Evolutionary conservation across 2,329 filamentous ascomycete genomes (phyloP), one percentile per base, ranked within the genome.

Genomic region (Aspergillus versicolor): DNA sequence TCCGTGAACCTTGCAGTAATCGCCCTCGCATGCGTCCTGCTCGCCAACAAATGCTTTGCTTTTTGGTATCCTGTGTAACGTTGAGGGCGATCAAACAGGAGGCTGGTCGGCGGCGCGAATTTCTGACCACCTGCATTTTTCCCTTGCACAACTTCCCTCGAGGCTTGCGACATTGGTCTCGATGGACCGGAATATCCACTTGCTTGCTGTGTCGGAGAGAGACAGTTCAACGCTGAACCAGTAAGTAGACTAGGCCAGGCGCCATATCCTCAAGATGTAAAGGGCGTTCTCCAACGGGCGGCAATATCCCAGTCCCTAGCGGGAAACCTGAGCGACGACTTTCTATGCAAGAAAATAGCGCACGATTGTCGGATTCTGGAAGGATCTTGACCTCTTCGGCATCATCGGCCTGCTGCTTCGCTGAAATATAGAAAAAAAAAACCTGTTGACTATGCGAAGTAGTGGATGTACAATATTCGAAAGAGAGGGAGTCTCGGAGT

Each of bases 21-120:
- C 54, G 42, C 42, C 54, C 54, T 56, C 54, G 54, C 54, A 56
- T 52, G 52, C 44, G 27, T 54, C 37, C 12, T 30, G 27, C 50
- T n/a, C n/a, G 22, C 51, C 42, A 53, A 38, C 43, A 37, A 15
- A n/a, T 37, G 32, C 21, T 49, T 12, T 27, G 5, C 34, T 4
- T 49, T 21, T 11, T 9, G 34, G 21, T n/a, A 30, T 45, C 41
- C 40, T 53, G 51, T 53, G 51, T 53, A 53, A 53, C 51, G 3
- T 3, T 17, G 9, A 30, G 17, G 27, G 5, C 19, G 5, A 24
- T 30, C 22, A 38, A 21, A 24, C 8, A 13, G 40, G n/a, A 17
- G 19, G n/a, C 19, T n/a, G n/a, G 2, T 42, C 11, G 40, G 9
- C 17, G 9, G n/a, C 40, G n/a, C n/a, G 17, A 24, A 37, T 19